These are phyloP conservation scores for Pholiota conissans DNA, from an alignment of 768 basidiomycete species.

Conservation along the genomic window DNA sequence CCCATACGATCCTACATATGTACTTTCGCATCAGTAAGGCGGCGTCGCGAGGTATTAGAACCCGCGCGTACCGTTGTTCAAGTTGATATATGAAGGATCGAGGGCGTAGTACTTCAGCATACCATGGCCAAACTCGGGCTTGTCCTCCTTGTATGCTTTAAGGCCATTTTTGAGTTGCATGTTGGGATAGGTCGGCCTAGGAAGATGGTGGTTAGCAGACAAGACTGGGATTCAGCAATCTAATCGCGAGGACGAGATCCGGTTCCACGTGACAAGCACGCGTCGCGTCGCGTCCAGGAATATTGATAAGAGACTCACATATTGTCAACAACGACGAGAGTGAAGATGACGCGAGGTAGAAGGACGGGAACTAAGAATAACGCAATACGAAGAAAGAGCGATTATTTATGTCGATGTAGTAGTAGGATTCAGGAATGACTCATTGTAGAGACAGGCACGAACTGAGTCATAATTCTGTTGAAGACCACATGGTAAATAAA, in stretches of 20 bases:
- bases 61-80: conserved; percentile 56
- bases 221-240: neutral
- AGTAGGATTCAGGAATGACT: neutral
- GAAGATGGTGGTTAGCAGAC: neutral
- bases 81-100: conserved; percentile 58
- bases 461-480: neutral
- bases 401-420: no score
- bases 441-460: neutral
- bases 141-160: conserved; percentile 10
- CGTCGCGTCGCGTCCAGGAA: no score
- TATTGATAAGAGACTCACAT: no score
- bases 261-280: no score
- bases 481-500: no score
- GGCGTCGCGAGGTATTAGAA: neutral
- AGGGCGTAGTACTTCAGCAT: conserved; percentile 56
- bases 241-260: no score
- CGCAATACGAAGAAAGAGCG: no score
- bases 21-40: neutral
- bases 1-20: conserved; percentile 57
- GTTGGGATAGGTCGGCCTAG: neutral
- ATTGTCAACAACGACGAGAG: no score
- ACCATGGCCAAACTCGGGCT: conserved; percentile 51
- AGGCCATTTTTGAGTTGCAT: conserved; percentile 7
- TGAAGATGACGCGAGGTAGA: no score
- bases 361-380: no score